These are phyloP conservation scores for Apiospora pterosperma DNA, from an alignment of 2,329 filamentous ascomycete species.

Conservation along the genomic window DNA sequence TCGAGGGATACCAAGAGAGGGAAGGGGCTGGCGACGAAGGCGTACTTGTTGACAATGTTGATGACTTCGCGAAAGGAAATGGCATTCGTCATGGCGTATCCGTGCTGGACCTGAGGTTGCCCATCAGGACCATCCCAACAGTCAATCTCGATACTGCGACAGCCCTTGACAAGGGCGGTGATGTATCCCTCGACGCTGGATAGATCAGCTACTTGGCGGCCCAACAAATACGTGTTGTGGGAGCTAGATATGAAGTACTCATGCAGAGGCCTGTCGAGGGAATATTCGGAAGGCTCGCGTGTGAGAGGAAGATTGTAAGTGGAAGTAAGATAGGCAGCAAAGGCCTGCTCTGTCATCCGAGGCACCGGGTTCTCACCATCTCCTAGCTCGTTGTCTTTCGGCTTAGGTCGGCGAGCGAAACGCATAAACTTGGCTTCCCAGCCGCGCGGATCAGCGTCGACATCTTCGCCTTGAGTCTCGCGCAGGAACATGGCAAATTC, in stretches of 20 bases:
- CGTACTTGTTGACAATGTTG: constrained; percentile 89
- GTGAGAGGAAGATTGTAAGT: constrained; percentile 67
- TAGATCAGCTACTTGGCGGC: constrained; percentile 82
- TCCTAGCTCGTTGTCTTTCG: constrained; percentile 39
- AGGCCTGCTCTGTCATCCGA: constrained; percentile 73
- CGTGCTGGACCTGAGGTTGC: constrained; percentile 86
- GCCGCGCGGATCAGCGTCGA: constrained; percentile 58
- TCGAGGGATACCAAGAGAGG: constrained; percentile 94
- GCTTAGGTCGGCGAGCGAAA: constrained; percentile 58
- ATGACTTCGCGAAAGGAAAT: constrained; percentile 91
- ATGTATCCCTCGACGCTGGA: constrained; percentile 97
- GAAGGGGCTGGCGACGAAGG: constrained; percentile 82
- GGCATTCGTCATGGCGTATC: constrained; percentile 81
- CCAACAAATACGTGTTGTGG: constrained; percentile 95
- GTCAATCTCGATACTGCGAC: constrained; percentile 94
- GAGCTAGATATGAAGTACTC: constrained; percentile 99
- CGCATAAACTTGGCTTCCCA: constrained; percentile 75
- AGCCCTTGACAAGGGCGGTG: constrained; percentile 79
- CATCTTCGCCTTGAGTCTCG: constrained; percentile 71
- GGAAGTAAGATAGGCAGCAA: constrained; percentile 75
- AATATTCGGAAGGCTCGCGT: constrained; percentile 56
- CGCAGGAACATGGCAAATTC: constrained; percentile 77
- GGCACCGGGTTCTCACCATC: constrained; percentile 44
- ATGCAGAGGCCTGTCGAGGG: constrained; percentile 80
- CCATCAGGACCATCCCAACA: constrained; percentile 94